Evolutionary conservation across 306 rosid species (phyloP).

Genomic region (Quercus variabilis): DNA sequence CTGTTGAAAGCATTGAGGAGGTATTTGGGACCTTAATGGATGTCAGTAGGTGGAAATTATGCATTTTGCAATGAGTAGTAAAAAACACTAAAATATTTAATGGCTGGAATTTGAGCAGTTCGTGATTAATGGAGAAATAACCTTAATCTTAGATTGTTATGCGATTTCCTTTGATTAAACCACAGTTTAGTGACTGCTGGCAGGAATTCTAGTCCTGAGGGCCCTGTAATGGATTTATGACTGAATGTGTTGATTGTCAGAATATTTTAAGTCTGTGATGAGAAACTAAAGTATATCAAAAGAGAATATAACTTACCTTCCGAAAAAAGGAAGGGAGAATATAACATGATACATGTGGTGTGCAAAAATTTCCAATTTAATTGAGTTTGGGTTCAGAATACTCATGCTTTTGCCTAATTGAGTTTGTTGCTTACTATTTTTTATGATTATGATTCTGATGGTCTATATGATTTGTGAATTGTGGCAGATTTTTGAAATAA

Average conservation of each 20-base stretch:
- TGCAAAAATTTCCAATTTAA: too few relatives aligned
- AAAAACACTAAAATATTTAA: not conserved
- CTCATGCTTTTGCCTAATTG: too few relatives aligned
- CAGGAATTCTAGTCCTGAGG: too few relatives aligned
- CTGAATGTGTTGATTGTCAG: not conserved
- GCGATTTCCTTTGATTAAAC: not conserved
- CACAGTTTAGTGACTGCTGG: not conserved
- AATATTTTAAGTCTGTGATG: not conserved
- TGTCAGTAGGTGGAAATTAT: not conserved
- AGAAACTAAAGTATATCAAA: not conserved
- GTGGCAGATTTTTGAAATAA: conserved; percentile 66
- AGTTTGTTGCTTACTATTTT: too few relatives aligned
- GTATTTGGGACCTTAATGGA: conserved; percentile 29
- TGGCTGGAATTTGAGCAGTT: not conserved
- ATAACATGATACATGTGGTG: not conserved
- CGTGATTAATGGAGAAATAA: not conserved
- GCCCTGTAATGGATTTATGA: not conserved
- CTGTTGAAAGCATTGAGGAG: conserved; percentile 67
- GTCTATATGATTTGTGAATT: conserved; percentile 3
- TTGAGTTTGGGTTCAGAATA: too few relatives aligned
- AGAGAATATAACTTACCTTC: not conserved
- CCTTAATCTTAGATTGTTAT: not conserved
- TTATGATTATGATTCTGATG: not conserved
- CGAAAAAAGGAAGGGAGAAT: too few relatives aligned
- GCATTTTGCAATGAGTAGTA: not conserved